phyloP scores from a whole-genome alignment of 805 yeast species.

The Starmerella floris region DNA sequence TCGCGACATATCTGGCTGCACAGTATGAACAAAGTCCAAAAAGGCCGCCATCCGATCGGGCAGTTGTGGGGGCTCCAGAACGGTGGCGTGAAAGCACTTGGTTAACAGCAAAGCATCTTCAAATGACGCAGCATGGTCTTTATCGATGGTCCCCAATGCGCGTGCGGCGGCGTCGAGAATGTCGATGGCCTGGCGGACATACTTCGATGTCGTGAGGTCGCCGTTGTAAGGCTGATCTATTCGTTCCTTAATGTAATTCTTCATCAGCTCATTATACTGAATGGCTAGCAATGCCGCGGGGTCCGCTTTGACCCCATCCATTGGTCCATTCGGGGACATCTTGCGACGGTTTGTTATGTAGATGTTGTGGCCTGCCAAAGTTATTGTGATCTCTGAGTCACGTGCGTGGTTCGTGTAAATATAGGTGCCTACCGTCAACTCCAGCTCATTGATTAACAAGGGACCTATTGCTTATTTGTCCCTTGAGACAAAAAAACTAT shows the following conservation, averaged over 20 bases:
- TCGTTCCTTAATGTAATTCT: constrained; percentile 11
- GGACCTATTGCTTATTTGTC: too few species aligned
- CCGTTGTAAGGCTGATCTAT: constrained; percentile 9
- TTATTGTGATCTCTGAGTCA: neutral
- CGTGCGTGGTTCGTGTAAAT: too few species aligned
- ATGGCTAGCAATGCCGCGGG: neutral
- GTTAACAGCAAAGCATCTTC: constrained; percentile 13
- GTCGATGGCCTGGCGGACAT: constrained; percentile 5
- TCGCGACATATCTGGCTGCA: constrained; percentile 4
- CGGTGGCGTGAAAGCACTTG: constrained; percentile 10
- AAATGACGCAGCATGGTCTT: constrained; percentile 6
- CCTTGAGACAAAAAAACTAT: too few species aligned
- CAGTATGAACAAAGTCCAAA: constrained; percentile 9
- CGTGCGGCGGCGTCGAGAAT: constrained; percentile 4
- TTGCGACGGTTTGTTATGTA: neutral
- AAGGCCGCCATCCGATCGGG: constrained; percentile 1
- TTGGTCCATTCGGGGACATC: neutral
- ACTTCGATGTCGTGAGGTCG: constrained; percentile 7
- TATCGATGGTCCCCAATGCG: neutral
- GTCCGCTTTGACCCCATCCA: neutral
- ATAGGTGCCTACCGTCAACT: too few species aligned
- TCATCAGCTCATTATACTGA: constrained; percentile 11
- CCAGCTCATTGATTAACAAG: too few species aligned
- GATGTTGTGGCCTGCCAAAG: neutral
- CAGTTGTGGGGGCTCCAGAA: constrained; percentile 2